Conservation (phyloP, 2,329 filamentous ascomycete genomes). For the Trichoderma koningiopsis region DNA sequence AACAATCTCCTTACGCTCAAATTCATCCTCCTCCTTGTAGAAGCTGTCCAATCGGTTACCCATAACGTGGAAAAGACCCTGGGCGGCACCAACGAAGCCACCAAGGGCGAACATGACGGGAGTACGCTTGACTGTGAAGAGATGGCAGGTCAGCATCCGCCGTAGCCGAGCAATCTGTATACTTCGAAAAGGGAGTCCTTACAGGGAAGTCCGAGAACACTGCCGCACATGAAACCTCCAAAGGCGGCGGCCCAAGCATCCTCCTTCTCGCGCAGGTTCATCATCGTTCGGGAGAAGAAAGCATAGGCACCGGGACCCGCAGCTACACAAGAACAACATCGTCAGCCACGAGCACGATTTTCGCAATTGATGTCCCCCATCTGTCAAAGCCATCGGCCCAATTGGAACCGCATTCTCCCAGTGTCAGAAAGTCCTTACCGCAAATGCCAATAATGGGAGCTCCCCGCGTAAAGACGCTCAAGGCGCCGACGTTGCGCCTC, state of each 20-base stretch:
- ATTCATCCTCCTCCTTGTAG: slow-evolving; percentile 66
- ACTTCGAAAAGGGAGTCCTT: slow-evolving; percentile 38
- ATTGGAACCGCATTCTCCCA: neutral
- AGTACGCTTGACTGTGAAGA: slow-evolving; percentile 52
- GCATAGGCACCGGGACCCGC: slow-evolving; percentile 68
- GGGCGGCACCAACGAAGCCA: slow-evolving; percentile 53
- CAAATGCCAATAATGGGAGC: slow-evolving; percentile 68
- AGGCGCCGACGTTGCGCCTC: slow-evolving; percentile 77
- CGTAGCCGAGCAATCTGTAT: neutral
- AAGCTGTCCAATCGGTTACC: slow-evolving; percentile 59
- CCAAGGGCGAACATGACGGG: slow-evolving; percentile 72
- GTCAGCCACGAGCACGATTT: slow-evolving; percentile 4
- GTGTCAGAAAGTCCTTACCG: slow-evolving; percentile 34
- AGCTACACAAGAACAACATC: slow-evolving; percentile 40
- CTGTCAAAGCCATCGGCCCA: neutral
- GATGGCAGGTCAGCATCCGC: neutral
- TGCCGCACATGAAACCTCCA: slow-evolving; percentile 75
- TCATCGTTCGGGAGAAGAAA: slow-evolving; percentile 74
- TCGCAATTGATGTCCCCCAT: neutral
- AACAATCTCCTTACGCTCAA: slow-evolving; percentile 72
- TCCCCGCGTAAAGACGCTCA: slow-evolving; percentile 77
- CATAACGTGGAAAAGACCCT: slow-evolving; percentile 69
- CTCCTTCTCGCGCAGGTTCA: slow-evolving; percentile 84
- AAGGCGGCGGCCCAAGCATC: slow-evolving; percentile 74
- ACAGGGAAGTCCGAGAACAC: slow-evolving; percentile 73